phyloP scores from a whole-genome alignment of 768 basidiomycete species.

The Leccinum imitatum region DNA sequence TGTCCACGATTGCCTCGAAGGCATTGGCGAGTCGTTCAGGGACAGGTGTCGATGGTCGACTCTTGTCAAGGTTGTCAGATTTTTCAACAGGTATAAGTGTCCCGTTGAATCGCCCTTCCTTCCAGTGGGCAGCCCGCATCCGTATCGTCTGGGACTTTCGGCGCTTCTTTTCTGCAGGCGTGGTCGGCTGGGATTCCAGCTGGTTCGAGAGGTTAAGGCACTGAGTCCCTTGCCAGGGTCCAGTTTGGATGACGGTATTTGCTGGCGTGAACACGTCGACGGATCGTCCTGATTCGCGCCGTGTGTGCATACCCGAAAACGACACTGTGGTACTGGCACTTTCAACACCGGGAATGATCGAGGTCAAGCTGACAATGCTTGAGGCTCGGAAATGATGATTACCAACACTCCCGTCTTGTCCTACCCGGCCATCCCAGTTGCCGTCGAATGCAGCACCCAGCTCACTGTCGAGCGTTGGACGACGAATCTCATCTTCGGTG shows the following conservation, averaged over 20 bases:
- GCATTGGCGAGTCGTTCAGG: slow-evolving; percentile 42
- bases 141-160: slow-evolving; percentile 52
- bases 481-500: slow-evolving; percentile 13
- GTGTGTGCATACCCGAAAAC: not conserved
- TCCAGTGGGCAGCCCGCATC: slow-evolving; percentile 59
- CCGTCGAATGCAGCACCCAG: slow-evolving; percentile 51
- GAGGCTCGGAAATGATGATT: slow-evolving; percentile 50
- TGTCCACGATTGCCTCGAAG: slow-evolving; percentile 48
- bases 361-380: slow-evolving; percentile 56
- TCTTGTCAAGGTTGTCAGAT: slow-evolving; percentile 15
- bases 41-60: slow-evolving; percentile 34
- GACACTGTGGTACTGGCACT: slow-evolving; percentile 1
- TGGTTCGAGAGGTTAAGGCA: slow-evolving; percentile 20
- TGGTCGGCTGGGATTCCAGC: slow-evolving; percentile 22
- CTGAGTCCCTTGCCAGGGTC: slow-evolving; percentile 13
- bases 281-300: slow-evolving; percentile 2
- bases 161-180: slow-evolving; percentile 27
- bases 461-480: slow-evolving; percentile 53
- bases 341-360: slow-evolving; percentile 31
- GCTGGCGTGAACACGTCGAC: slow-evolving; percentile 4
- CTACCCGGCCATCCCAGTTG: slow-evolving; percentile 14
- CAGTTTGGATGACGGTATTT: slow-evolving; percentile 4
- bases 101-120: slow-evolving; percentile 51
- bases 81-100: slow-evolving; percentile 27
- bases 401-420: slow-evolving; percentile 25